These are phyloP conservation scores for Beta vulgaris DNA, from an alignment of 148 eudicot species.

Conservation along the genomic window DNA sequence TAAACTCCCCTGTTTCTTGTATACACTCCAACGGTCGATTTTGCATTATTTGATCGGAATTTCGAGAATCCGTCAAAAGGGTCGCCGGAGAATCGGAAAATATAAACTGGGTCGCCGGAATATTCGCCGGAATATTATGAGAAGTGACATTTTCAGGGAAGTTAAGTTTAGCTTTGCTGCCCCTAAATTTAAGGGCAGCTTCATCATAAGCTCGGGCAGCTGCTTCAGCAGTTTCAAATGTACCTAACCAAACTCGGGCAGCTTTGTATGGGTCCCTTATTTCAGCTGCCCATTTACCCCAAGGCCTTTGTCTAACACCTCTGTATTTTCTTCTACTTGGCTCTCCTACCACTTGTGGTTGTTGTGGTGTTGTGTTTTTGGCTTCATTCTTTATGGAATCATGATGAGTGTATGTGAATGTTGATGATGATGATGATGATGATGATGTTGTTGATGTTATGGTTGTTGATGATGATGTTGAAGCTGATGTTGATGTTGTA, in stretches of 20 bases:
- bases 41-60: background rate
- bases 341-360: constrained; percentile 4
- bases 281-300: constrained; percentile 93
- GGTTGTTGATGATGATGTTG: constrained; percentile 16
- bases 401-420: constrained; percentile 32
- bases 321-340: constrained; percentile 59
- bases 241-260: constrained; percentile 78
- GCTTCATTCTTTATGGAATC: background rate
- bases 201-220: constrained; percentile 77
- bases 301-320: constrained; percentile 78
- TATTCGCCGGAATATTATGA: background rate
- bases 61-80: constrained; percentile 2
- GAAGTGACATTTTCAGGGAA: constrained; percentile 64
- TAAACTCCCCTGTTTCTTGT: constrained; percentile 18
- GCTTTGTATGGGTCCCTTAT: constrained; percentile 75
- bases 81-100: constrained; percentile 12
- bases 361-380: constrained; percentile 13
- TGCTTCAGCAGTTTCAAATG: constrained; percentile 67
- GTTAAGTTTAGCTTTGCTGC: constrained; percentile 80
- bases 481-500: constrained; percentile 17
- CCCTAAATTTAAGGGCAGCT: constrained; percentile 64
- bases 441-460: constrained; percentile 18
- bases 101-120: constrained; percentile 19
- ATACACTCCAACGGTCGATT: constrained; percentile 18
- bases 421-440: constrained; percentile 15